Conservation (phyloP, 306 rosid genomes). For the Myrica gale region DNA sequence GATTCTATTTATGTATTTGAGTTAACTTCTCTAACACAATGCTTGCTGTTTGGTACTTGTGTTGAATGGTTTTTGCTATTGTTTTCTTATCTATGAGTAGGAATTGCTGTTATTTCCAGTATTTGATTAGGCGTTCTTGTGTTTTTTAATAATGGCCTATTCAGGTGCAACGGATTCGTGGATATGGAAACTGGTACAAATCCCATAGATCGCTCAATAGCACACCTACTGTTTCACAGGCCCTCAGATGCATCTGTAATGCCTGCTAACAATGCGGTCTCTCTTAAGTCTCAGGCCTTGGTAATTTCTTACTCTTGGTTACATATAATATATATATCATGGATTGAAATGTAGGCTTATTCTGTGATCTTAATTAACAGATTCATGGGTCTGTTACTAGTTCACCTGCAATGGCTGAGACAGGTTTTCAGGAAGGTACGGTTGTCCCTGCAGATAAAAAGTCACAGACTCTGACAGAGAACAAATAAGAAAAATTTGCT, state of each 20-base stretch:
- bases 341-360: slow-evolving; percentile 25
- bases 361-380: slow-evolving; percentile 39
- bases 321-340: not conserved
- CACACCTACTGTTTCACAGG: slow-evolving; percentile 82
- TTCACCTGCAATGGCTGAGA: slow-evolving; percentile 42
- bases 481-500: slow-evolving; percentile 15
- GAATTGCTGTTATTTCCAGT: not conserved
- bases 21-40: not conserved
- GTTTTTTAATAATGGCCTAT: slow-evolving; percentile 22
- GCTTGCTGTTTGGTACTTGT: not conserved
- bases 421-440: slow-evolving; percentile 48
- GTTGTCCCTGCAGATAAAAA: slow-evolving; percentile 29
- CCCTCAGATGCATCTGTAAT: slow-evolving; percentile 51
- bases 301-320: slow-evolving; percentile 37
- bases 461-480: slow-evolving; percentile 16
- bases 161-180: slow-evolving; percentile 62
- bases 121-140: slow-evolving; percentile 23
- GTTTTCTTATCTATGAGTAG: too few relatives aligned
- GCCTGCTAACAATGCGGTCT: slow-evolving; percentile 28
- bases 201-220: slow-evolving; percentile 85
- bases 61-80: not conserved
- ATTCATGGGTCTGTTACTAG: slow-evolving; percentile 43
- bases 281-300: slow-evolving; percentile 41
- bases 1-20: not conserved
- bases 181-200: slow-evolving; percentile 79